Base-by-base conservation (phyloP, 805 yeast species). In the Candida chilensis region DNA sequence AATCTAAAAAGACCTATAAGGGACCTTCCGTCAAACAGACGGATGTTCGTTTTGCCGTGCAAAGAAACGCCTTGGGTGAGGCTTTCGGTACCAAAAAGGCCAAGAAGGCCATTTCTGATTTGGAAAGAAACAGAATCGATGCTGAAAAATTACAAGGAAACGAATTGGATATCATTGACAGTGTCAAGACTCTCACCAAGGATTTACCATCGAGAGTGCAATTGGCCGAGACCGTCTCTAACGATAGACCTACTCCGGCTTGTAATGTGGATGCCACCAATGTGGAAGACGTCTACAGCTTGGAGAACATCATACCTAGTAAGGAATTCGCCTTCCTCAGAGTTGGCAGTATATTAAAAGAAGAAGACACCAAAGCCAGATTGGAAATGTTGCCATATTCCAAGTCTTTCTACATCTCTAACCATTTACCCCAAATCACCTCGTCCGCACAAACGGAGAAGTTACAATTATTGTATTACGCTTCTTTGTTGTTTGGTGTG, bases 31-130 rank as follows among this genome's bases (percentile, higher is more conserved):
- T 84, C 33, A 74, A 71, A 55, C 81, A 74, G 50, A 55, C 60
- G 6, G 71, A 71, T 20, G 57, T 60, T 22, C 57, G 61, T 37
- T 57, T 67, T 42, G 60, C 69, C 35, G 60, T 65, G 12, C 85
- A 84, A 57, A 73, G 96, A 52, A 83, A 74, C 33, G 81, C 85
- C 2, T 68, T 92, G 48, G 98, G 98, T 48, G 90, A 86, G 57
- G 94, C 92, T 3, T 92, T 92, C 45, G 98, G 98, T 68, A 90
- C 98, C 34, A 88, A 84, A 61, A 88, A 78, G 61, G 96, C 96
- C 38, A 90, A 86, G 62, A 81, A 85, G 44, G 94, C 94, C 20
- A 82, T 92, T 46, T 61, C 72, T 30, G 90, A 80, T 50, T 57
- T 76, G 45, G 92, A 79, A 46, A 75, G 81, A 53, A 92, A 92